These are phyloP conservation scores for Hypoxylon subgilvum DNA, from an alignment of 495 filamentous ascomycete genomes.

Conservation along the genomic window DNA sequence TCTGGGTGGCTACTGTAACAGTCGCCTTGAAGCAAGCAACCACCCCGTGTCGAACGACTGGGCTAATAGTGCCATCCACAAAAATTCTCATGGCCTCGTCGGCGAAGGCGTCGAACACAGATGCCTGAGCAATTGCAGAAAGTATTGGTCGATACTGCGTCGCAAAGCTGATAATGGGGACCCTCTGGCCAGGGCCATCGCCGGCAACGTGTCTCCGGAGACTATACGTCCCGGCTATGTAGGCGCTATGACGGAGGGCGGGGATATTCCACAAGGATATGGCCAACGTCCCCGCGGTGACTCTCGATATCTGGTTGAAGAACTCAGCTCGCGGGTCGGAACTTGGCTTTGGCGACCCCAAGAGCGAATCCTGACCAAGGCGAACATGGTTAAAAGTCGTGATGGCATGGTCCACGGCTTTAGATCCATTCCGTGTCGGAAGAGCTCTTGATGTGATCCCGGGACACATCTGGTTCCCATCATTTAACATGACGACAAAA, in stretches of 20 bases:
- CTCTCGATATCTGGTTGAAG: slow-evolving; percentile 38
- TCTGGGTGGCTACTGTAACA: slow-evolving; percentile 22
- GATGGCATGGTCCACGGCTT: slow-evolving; percentile 46
- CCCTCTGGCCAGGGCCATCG: slow-evolving; percentile 5
- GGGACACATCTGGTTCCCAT: slow-evolving; percentile 42
- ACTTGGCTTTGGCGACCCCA: slow-evolving; percentile 32
- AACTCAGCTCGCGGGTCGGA: slow-evolving; percentile 36
- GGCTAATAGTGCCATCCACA: not conserved
- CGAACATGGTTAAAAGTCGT: slow-evolving; percentile 46
- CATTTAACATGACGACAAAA: slow-evolving; percentile 43
- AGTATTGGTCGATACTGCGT: slow-evolving; percentile 47
- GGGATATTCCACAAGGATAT: slow-evolving; percentile 38
- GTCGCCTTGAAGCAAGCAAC: slow-evolving; percentile 41
- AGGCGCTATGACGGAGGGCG: slow-evolving; percentile 30
- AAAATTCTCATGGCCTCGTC: slow-evolving; percentile 22
- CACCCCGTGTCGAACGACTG: slow-evolving; percentile 3
- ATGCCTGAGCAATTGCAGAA: slow-evolving; percentile 38
- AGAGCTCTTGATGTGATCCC: slow-evolving; percentile 42
- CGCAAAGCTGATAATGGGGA: slow-evolving; percentile 44
- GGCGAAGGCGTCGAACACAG: slow-evolving; percentile 42
- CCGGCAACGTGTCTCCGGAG: slow-evolving; percentile 38
- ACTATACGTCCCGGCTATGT: slow-evolving; percentile 43
- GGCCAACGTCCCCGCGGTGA: slow-evolving; percentile 40
- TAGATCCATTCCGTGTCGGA: slow-evolving; percentile 37
- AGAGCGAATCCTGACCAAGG: slow-evolving; percentile 39